These are phyloP conservation scores for Fusarium sp. DNA, from an alignment of 2,329 filamentous ascomycete species.

Conservation along the genomic window DNA sequence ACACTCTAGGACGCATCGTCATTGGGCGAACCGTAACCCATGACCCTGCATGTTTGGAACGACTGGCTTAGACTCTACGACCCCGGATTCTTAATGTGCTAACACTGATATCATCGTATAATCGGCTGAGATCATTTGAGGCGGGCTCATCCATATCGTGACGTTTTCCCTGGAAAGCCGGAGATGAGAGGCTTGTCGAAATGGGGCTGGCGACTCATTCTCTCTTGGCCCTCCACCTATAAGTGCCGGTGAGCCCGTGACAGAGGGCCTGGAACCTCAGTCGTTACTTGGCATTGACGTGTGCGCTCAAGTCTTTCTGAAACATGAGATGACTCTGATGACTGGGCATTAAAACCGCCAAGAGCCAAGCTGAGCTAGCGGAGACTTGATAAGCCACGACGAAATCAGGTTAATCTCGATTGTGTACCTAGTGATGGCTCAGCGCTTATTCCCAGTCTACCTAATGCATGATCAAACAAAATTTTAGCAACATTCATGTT, in stretches of 20 bases:
- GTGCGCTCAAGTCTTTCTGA: conserved; percentile 19
- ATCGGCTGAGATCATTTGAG: conserved; percentile 29
- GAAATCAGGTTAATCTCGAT: conserved; percentile 26
- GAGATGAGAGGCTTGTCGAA: conserved; percentile 4
- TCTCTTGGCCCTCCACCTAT: conserved; percentile 39
- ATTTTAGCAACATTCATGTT: conserved; percentile 13
- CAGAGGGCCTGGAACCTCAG: conserved; percentile 13
- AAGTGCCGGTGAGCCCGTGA: conserved; percentile 34
- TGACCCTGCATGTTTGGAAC: conserved; percentile 12
- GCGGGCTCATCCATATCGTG: not conserved
- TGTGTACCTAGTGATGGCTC: not conserved
- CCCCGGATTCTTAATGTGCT: conserved; percentile 12
- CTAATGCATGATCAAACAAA: conserved; percentile 3
- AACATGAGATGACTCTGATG: conserved; percentile 20
- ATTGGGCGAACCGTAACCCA: conserved; percentile 24
- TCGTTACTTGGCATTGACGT: conserved; percentile 44
- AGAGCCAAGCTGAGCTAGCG: conserved; percentile 20
- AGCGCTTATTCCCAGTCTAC: conserved; percentile 5
- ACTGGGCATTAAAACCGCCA: conserved; percentile 18
- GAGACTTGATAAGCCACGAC: conserved; percentile 12
- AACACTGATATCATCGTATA: conserved; percentile 33
- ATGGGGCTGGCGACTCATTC: conserved; percentile 19
- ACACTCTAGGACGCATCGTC: not conserved
- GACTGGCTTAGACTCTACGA: conserved; percentile 1
- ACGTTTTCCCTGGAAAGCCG: not conserved